Base-by-base conservation (phyloP, 2,329 filamentous ascomycete genomes). In the Coniochaeta pulveracea region DNA sequence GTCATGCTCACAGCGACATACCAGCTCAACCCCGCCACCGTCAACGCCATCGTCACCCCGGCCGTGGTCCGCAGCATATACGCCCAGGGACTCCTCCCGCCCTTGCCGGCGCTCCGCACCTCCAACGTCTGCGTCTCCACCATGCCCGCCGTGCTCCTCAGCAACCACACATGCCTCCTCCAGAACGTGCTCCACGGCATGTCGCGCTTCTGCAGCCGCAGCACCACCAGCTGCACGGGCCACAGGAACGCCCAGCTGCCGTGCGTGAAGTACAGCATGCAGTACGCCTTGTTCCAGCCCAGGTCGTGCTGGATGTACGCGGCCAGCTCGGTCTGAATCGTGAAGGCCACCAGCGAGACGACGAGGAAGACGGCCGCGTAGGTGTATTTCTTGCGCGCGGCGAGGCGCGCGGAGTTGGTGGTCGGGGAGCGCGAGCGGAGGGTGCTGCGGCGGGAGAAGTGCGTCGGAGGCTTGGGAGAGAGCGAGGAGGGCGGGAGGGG, bases 241-340 rank as follows among this genome's bases (percentile, higher is more conserved):
- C 86, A 98, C 16, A 98, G 69, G 31, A 96, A 59, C 8, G 79
- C 57, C 91, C 91, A 98, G 2, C 86, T 94, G 35, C 89, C 83
- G 60, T 98, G 91, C 9, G 91, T 98, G 43, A 98, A 69, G 59
- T 93, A 95, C 68, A 98, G 75, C 91, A 98, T 98, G 66, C 85
- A 93, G 63, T 95, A 98, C n/a, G 91, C 85, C 64, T 98, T 98
- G 61, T 93, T 76, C 91, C 91, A 98, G 42, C 82, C 77, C 42
- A 95, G 61, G 39, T 91, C 78, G 54, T 89, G 80, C 61, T 96
- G 89, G 40, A 98, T 91, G 60, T 95, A 88, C 8, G 93, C 79
- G 9, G 88, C 89, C 34, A 93, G 85, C 65, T 96, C 89, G 4
- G 91, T 96, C 69, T 98, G 91, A 5, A 94, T 66, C 30, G 85